These are phyloP conservation scores for Botryotinia globosa DNA, from an alignment of 2,329 filamentous ascomycete species.

Conservation along the genomic window DNA sequence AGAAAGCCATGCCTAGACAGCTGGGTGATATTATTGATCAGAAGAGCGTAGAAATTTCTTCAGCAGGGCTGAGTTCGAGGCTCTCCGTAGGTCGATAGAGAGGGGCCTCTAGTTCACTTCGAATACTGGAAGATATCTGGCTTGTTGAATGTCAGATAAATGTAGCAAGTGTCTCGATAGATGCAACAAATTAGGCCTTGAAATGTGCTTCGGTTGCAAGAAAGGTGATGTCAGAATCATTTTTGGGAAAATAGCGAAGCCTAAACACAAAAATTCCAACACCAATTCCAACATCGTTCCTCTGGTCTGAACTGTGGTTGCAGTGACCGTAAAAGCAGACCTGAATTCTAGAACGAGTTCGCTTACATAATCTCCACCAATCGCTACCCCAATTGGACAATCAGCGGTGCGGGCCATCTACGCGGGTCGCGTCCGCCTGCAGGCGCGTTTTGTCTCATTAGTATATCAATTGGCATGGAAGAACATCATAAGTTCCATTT, in stretches of 20 bases:
- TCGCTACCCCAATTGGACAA: background rate
- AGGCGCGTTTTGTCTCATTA: constrained; percentile 1
- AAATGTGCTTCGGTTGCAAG: no score
- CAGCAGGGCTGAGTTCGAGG: background rate
- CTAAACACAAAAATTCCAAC: background rate
- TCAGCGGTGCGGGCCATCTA: background rate
- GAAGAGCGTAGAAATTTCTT: background rate
- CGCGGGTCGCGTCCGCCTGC: background rate
- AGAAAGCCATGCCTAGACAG: background rate
- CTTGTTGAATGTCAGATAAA: background rate
- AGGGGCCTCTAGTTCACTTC: background rate
- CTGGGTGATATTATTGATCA: background rate
- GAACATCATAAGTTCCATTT: background rate
- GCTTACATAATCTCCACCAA: background rate
- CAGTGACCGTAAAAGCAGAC: background rate
- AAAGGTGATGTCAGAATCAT: background rate
- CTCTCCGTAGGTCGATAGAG: background rate
- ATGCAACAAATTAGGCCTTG: background rate
- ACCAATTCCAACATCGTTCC: background rate
- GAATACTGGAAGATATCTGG: background rate
- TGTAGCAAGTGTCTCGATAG: background rate
- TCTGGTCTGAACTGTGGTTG: background rate
- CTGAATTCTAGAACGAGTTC: background rate
- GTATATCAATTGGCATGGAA: background rate
- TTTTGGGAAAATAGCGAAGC: background rate